Evolutionary conservation across 2,329 filamentous ascomycete genomes (phyloP).

Genomic region (Microdochium bolleyi): DNA sequence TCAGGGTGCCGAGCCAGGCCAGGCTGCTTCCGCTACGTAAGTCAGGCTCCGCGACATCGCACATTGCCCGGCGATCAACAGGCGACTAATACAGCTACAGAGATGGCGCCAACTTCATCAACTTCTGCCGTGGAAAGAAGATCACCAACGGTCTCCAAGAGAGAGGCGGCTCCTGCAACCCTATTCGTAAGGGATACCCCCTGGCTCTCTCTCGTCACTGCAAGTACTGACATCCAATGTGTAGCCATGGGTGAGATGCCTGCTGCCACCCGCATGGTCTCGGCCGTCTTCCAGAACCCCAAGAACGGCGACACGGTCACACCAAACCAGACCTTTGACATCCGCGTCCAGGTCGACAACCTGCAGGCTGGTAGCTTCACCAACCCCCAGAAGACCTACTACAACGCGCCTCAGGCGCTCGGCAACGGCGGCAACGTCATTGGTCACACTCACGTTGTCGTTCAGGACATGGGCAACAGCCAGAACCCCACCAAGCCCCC

Average conservation of each 20-base stretch:
- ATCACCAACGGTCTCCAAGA: conserved; percentile 55
- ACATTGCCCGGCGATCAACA: background rate
- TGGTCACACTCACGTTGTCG: conserved; percentile 51
- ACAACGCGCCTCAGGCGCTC: conserved; percentile 49
- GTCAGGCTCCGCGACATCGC: conserved; percentile 12
- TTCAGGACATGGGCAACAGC: conserved; percentile 45
- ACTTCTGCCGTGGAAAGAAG: conserved; percentile 46
- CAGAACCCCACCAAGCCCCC: conserved; percentile 43
- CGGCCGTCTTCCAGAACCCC: conserved; percentile 44
- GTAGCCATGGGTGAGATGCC: conserved; percentile 55
- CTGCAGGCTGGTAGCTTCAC: conserved; percentile 52
- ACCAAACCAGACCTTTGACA: conserved; percentile 40
- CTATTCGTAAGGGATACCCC: conserved; percentile 40
- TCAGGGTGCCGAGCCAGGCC: conserved; percentile 28
- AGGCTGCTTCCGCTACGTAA: conserved; percentile 44
- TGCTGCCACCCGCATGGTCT: conserved; percentile 46
- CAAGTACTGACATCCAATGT: conserved; percentile 8
- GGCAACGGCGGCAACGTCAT: conserved; percentile 40
- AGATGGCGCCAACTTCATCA: conserved; percentile 54
- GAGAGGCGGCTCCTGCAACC: conserved; percentile 54
- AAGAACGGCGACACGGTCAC: conserved; percentile 39
- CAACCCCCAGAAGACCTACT: conserved; percentile 52
- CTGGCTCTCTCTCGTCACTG: background rate
- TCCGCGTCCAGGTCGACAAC: conserved; percentile 44
- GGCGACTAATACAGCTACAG: conserved; percentile 20